Base-by-base conservation (phyloP, 2,329 filamentous ascomycete species). In the Neospermospora avenae region DNA sequence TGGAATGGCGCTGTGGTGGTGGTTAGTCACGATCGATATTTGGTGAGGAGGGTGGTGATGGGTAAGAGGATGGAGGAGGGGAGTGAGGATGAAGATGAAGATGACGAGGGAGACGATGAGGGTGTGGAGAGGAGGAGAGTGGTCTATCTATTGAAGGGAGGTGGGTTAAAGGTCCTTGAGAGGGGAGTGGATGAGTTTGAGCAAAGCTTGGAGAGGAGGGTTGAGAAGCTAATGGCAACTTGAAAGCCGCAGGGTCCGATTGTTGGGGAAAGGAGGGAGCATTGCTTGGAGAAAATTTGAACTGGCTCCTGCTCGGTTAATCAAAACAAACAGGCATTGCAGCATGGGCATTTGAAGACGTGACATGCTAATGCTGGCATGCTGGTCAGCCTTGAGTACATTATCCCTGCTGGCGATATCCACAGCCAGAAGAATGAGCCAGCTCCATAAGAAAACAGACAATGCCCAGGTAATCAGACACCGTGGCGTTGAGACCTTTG, bases 1-100 rank as follows among this genome's bases (percentile, higher is more conserved):
- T 96, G 89, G 80, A 81, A 86, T 58, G 91, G 91, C 0, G 90
- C 90, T 0, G 81, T 95, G 3, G 75, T 96, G 41, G 76, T 95
- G 4, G 87, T 95, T 4, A 91, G 86, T 37, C 91, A 96, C 76
- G 91, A 96, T 72, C 80, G 91, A 34, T 96, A 89, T 80, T 88
- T 96, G 68, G 82, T 95, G 75, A 81, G 87, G 48, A 85, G 85
- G 2, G 89, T 89, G 0, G 79, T 95, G 0, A 87, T 91, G 70
- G 87, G 87, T 0, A 74, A 81, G 49, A 68, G 66, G n/a, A 73
- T 75, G 45, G 74, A 76, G 14, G 76, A 75, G 20, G 66, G 70
- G 1, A 74, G 71, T 51, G 80, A 74, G n/a, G 74, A 72, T 2
- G 77, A 76, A 2, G 76, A 78, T 61, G 73, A 67, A n/a, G 74